phyloP scores from a whole-genome alignment of 1,284 basidiomycete genomes.

The Tausonia pullulans region DNA sequence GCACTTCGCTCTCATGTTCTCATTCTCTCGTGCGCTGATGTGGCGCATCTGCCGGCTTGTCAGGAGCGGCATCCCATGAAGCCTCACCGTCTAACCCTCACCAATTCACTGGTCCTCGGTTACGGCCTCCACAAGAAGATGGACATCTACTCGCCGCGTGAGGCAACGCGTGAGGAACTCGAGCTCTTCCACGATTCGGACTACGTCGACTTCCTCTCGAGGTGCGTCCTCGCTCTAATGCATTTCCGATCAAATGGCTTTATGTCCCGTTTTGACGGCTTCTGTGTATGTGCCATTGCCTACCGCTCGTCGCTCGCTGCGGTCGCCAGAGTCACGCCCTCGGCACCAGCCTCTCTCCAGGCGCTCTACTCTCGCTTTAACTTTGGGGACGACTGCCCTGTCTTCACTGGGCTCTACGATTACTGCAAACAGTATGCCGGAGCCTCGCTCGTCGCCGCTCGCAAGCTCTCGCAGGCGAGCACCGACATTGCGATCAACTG shows the following conservation, averaged over 20 bases:
- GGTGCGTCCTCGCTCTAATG: conserved; percentile 40
- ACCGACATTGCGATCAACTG: conserved; percentile 97
- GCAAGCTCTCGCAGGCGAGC: conserved; percentile 69
- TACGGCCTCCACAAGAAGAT: conserved; percentile 96
- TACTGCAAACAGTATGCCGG: conserved; percentile 89
- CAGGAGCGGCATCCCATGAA: conserved; percentile 98
- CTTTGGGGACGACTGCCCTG: conserved; percentile 86
- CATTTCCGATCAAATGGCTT: conserved; percentile 1
- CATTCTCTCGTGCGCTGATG: neutral
- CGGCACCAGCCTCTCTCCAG: conserved; percentile 41
- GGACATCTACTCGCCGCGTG: conserved; percentile 79
- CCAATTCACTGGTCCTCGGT: conserved; percentile 88
- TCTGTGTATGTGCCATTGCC: conserved; percentile 12
- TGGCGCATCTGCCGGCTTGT: neutral
- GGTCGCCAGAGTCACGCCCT: conserved; percentile 28
- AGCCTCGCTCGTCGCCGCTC: conserved; percentile 76
- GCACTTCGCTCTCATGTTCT: neutral
- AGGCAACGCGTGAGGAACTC: conserved; percentile 81
- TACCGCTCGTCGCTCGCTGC: neutral
- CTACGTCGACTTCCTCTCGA: conserved; percentile 87
- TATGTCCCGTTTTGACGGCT: conserved; percentile 9
- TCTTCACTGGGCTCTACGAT: conserved; percentile 83
- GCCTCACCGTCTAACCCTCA: conserved; percentile 84
- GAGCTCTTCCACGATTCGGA: conserved; percentile 83
- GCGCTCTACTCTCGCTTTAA: conserved; percentile 70